A percentile compares a stretch with the other conserved stretches of the same genome.
These are phyloP conservation scores for Staphylotrichum longicolle DNA, from an alignment of 495 filamentous ascomycete genomes.

Conservation along the genomic window DNA sequence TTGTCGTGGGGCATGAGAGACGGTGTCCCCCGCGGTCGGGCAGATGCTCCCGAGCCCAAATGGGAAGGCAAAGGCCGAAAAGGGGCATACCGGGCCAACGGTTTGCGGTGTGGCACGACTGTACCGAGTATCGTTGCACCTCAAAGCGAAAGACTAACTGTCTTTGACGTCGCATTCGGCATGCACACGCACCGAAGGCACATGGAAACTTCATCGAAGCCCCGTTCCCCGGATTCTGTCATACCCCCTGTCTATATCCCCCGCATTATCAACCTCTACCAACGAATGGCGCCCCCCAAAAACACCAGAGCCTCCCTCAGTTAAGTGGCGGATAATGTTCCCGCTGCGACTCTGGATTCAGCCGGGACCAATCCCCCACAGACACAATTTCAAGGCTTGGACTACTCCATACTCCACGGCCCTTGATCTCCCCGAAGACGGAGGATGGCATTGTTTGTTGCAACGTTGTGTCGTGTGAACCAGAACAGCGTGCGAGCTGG, in stretches of 20 bases:
- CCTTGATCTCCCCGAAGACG: no score
- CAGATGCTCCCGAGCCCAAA: conserved; percentile 12
- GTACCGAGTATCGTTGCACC: conserved; percentile 14
- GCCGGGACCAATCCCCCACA: conserved; percentile 4
- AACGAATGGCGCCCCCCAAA: background rate
- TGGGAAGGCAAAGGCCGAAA: conserved; percentile 14
- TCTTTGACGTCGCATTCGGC: conserved; percentile 2
- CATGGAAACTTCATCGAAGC: conserved; percentile 20
- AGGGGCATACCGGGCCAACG: conserved; percentile 9
- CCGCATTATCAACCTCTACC: conserved; percentile 12
- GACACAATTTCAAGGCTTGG: background rate
- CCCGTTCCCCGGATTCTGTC: conserved; percentile 5
- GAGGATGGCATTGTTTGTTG: background rate
- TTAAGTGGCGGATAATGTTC: conserved; percentile 7
- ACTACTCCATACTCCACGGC: background rate
- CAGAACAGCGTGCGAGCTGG: background rate
- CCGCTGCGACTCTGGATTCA: conserved; percentile 15
- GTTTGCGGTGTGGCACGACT: conserved; percentile 8
- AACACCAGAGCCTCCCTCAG: conserved; percentile 3
- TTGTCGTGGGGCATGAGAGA: background rate
- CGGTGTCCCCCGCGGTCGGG: background rate
- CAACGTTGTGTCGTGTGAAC: background rate
- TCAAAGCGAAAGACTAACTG: background rate
- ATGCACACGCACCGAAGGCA: conserved; percentile 11
- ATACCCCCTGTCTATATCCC: conserved; percentile 8